These are phyloP conservation scores for Cubamyces lactineus DNA, from an alignment of 768 basidiomycete genomes.

Conservation along the genomic window DNA sequence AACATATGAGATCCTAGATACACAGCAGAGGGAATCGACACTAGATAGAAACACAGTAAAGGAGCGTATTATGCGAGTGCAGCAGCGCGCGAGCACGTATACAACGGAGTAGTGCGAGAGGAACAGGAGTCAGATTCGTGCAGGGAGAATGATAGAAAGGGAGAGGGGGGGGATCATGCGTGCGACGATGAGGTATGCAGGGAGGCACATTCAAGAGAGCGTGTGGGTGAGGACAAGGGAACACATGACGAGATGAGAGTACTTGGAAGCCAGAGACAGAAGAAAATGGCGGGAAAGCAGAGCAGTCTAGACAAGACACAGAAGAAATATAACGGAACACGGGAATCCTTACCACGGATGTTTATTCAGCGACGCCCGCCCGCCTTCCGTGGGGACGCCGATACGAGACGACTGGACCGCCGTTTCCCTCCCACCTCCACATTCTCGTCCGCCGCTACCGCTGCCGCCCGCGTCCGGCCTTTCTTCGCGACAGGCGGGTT, in stretches of 20 bases:
- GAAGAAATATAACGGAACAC: not conserved
- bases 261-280: not conserved
- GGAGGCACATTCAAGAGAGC: constrained; percentile 1
- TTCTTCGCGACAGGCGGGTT: constrained; percentile 2
- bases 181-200: not conserved
- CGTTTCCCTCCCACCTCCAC: not conserved
- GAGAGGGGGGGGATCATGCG: not conserved
- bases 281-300: not conserved
- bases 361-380: constrained; percentile 9
- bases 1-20: constrained; percentile 16
- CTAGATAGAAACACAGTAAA: constrained; percentile 23
- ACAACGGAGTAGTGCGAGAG: not conserved
- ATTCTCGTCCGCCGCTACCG: not conserved
- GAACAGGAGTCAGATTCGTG: not conserved
- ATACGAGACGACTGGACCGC: constrained; percentile 15
- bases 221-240: not conserved
- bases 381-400: constrained; percentile 9
- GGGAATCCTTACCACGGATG: not conserved
- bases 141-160: not conserved
- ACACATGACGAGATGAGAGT: too few relatives aligned
- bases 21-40: constrained; percentile 8
- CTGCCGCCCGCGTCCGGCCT: not conserved
- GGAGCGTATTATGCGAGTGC: constrained; percentile 20
- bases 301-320: not conserved
- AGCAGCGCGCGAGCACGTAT: constrained; percentile 11